Evolutionary conservation across 495 filamentous ascomycete species (phyloP).

Genomic region (Neurospora sp.): DNA sequence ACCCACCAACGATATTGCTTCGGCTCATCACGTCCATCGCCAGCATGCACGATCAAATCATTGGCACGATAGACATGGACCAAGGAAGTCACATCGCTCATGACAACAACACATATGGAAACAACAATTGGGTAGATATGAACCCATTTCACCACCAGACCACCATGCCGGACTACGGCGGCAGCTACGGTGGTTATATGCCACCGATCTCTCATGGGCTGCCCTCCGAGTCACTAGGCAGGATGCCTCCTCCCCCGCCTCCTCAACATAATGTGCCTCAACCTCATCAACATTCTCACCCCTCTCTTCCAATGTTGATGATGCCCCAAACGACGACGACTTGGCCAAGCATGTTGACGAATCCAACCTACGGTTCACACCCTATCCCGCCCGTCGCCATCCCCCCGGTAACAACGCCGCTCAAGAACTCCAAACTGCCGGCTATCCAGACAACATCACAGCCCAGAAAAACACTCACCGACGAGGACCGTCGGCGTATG

Average conservation of each 20-base stretch:
- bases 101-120: conserved; percentile 25
- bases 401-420: conserved; percentile 42
- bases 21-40: conserved; percentile 26
- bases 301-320: conserved; percentile 49
- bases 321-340: conserved; percentile 48
- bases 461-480: conserved; percentile 83
- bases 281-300: conserved; percentile 24
- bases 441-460: conserved; percentile 46
- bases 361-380: conserved; percentile 37
- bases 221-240: conserved; percentile 34
- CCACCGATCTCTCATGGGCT: conserved; percentile 35
- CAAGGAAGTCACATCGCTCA: conserved; percentile 39
- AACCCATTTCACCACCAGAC: conserved; percentile 34
- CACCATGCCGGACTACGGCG: conserved; percentile 37
- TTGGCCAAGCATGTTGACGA: conserved; percentile 64
- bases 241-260: conserved; percentile 34
- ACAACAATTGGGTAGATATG: conserved; percentile 39
- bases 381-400: conserved; percentile 46
- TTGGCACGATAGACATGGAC: conserved; percentile 37
- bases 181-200: conserved; percentile 26
- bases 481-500: conserved; percentile 86
- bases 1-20: conserved; percentile 11
- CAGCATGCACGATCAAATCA: conserved; percentile 43
- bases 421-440: conserved; percentile 36
- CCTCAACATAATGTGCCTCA: conserved; percentile 25